Evolutionary conservation across 441 rosid genomes (phyloP).

Genomic region (Brassica balearica): DNA sequence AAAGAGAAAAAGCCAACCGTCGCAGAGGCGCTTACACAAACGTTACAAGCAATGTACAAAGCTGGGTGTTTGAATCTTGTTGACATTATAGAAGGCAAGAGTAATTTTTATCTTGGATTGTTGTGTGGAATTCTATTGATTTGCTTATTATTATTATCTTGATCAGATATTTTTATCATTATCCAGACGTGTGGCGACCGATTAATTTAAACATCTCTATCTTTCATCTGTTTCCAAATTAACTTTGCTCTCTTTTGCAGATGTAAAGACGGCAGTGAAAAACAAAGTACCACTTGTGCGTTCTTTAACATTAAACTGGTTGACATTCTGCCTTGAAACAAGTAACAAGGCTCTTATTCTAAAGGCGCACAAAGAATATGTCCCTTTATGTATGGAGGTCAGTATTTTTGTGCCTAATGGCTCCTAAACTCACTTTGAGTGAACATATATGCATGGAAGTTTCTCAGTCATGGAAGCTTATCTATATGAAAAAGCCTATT

Average conservation of each 20-base stretch:
- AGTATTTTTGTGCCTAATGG: constrained; percentile 44
- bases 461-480: constrained; percentile 23
- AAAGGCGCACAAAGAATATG: constrained; percentile 97
- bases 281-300: constrained; percentile 99
- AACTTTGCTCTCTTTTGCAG: constrained; percentile 57
- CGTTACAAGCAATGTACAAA: constrained; percentile 92
- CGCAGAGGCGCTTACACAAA: constrained; percentile 80
- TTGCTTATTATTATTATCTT: constrained; percentile 14
- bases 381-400: constrained; percentile 98
- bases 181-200: constrained; percentile 25
- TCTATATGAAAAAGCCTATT: constrained; percentile 4
- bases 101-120: constrained; percentile 37
- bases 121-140: constrained; percentile 15
- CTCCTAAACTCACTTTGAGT: constrained; percentile 22
- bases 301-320: constrained; percentile 96
- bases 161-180: neutral
- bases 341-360: constrained; percentile 91
- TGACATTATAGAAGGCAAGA: constrained; percentile 95
- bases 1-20: constrained; percentile 96
- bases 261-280: constrained; percentile 85
- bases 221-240: constrained; percentile 27
- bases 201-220: constrained; percentile 14
- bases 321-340: constrained; percentile 93
- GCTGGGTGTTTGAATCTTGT: constrained; percentile 92
- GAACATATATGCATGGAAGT: constrained; percentile 29